Percentiles rank a stretch among this genome's conserved stretches.
phyloP scores from a whole-genome alignment of 2,329 filamentous ascomycete genomes.

The Aspergillus costaricaensis region DNA sequence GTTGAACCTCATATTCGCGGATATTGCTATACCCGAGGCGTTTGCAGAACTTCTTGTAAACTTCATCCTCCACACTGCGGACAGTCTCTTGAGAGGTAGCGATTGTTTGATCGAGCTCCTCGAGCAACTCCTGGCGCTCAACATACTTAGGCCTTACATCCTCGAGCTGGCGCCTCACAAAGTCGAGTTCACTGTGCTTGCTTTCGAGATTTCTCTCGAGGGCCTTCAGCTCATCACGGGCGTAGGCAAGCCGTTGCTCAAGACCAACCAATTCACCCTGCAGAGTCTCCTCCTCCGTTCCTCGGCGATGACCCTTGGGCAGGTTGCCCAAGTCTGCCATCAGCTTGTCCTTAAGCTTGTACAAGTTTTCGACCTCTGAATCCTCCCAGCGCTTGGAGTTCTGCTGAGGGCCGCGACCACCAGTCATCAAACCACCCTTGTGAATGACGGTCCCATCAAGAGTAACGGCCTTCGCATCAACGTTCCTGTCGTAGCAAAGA shows the following conservation, averaged over 20 bases:
- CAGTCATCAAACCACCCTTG: slow-evolving; percentile 95
- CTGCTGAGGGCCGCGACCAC: slow-evolving; percentile 79
- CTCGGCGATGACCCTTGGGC: slow-evolving; percentile 74
- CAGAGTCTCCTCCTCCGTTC: slow-evolving; percentile 75
- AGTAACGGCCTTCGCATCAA: slow-evolving; percentile 92
- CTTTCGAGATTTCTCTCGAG: slow-evolving; percentile 81
- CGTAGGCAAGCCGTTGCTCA: slow-evolving; percentile 71
- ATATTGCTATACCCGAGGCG: slow-evolving; percentile 86
- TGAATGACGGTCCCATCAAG: slow-evolving; percentile 95
- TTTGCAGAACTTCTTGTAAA: slow-evolving; percentile 84
- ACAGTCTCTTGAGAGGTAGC: slow-evolving; percentile 64
- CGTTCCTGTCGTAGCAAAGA: slow-evolving; percentile 79
- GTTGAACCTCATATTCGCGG: slow-evolving; percentile 88
- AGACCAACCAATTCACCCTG: slow-evolving; percentile 78
- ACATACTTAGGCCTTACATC: slow-evolving; percentile 77
- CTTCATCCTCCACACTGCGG: slow-evolving; percentile 78
- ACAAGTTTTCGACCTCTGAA: slow-evolving; percentile 81
- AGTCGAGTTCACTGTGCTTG: slow-evolving; percentile 78
- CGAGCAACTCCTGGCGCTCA: slow-evolving; percentile 69
- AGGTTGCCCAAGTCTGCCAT: slow-evolving; percentile 76
- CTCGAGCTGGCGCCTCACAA: slow-evolving; percentile 70
- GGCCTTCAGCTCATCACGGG: slow-evolving; percentile 73
- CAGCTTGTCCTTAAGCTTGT: slow-evolving; percentile 72
- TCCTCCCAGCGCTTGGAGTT: slow-evolving; percentile 85
- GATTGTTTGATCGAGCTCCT: slow-evolving; percentile 61